Base-by-base conservation (phyloP, 179 eudicot genomes). In the Heliamphora pulchella region DNA sequence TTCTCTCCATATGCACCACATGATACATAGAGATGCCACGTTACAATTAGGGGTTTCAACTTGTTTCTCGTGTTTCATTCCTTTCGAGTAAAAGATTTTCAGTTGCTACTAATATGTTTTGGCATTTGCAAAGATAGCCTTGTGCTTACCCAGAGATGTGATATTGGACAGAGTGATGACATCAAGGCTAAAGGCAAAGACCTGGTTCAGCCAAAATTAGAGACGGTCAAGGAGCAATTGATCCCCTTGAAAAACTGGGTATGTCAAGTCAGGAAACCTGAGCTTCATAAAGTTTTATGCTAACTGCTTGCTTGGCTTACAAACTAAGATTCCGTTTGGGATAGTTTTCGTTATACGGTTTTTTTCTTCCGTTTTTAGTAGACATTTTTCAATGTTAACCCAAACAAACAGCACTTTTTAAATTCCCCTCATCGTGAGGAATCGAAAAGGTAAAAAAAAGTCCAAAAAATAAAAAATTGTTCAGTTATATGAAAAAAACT, bases 241-340 rank as follows among this genome's bases (percentile, higher is more conserved):
- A 80, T 11, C 68, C 97, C 98, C 74, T 82, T 94, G 58, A 88
- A 88, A 83, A 82, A 85, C 80, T 89, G 98, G 98, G 98, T 94
- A 88, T 53, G 88, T 83, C 0, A 57, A 53, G 20, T 55, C 63
- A 43, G 57, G 68, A 62, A 46, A 58, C 0, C 41, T 22, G 13
- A 58, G 13, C 55, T 18, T 54, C 39, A 65, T 71, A 47, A 20
- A 22, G 63, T 53, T 73, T 17, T 51, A 7, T 13, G 57, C 3
- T 73, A 31, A 47, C 11, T 39, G 43, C 22, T 74, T 51, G 58
- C 31, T 4, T 13, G 48, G 57, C 54, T 44, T 46, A 53, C 59
- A 10, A 72, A 72, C 53, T 59, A 31, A 31, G 31, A 31, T 31
- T 31, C 31, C 31, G 31, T 31, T 31, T 31, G 31, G 31, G 31